A percentile compares a stretch with the other conserved stretches of the same genome.
These are phyloP conservation scores for Peronospora tabacina DNA, from an alignment of 352 stramenopile genomes.

Conservation along the genomic window DNA sequence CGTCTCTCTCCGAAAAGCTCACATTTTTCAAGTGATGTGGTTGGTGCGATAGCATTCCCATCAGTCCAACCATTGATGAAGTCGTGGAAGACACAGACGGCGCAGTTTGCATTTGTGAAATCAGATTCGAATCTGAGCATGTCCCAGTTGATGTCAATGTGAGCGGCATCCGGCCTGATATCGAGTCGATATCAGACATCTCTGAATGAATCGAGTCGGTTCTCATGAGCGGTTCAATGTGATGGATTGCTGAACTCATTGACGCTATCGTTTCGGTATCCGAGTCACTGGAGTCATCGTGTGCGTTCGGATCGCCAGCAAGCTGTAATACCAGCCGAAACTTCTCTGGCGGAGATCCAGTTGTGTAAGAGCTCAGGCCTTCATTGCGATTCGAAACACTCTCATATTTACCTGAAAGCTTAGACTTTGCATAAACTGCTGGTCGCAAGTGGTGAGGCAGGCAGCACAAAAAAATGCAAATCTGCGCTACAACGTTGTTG, in stretches of 20 bases:
- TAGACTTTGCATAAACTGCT: slow-evolving; percentile 35
- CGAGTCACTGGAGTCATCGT: slow-evolving; percentile 33
- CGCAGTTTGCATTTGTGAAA: slow-evolving; percentile 16
- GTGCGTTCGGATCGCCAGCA: slow-evolving; percentile 10
- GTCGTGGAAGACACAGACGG: slow-evolving; percentile 29
- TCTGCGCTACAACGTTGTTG: slow-evolving; percentile 41
- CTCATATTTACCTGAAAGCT: slow-evolving; percentile 23
- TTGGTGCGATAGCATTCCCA: slow-evolving; percentile 15
- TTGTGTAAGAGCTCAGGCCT: slow-evolving; percentile 2
- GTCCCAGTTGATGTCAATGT: slow-evolving; percentile 32
- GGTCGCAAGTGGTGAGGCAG: slow-evolving; percentile 52
- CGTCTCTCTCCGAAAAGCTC: slow-evolving; percentile 47
- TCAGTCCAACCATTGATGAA: slow-evolving; percentile 24
- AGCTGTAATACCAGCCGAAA: slow-evolving; percentile 29
- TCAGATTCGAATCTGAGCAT: slow-evolving; percentile 31
- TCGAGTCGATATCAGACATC: slow-evolving; percentile 56
- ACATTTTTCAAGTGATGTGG: slow-evolving; percentile 14
- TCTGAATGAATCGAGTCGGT: slow-evolving; percentile 67
- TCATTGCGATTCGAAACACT: slow-evolving; percentile 11
- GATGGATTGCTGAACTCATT: slow-evolving; percentile 30
- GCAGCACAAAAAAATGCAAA: slow-evolving; percentile 44
- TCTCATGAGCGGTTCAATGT: slow-evolving; percentile 35
- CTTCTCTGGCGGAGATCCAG: slow-evolving; percentile 8
- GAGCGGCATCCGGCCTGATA: slow-evolving; percentile 31
- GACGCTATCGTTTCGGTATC: slow-evolving; percentile 32